phyloP scores from a whole-genome alignment of 2,329 filamentous ascomycete genomes.

The Clarireedia hainanense region DNA sequence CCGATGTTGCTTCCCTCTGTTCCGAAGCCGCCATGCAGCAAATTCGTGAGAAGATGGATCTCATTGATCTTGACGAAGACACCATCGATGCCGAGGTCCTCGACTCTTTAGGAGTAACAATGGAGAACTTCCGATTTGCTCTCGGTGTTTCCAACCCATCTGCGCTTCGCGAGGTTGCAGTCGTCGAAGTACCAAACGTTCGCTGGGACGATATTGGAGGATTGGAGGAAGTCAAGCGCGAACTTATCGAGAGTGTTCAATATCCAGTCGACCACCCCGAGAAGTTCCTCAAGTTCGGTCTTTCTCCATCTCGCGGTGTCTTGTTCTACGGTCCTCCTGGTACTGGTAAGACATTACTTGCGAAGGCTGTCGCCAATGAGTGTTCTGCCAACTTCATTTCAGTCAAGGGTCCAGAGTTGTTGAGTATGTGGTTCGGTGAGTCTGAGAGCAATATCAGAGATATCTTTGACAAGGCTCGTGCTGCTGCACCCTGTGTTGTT shows the following conservation, averaged over 20 bases:
- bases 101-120: conserved; percentile 95
- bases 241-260: conserved; percentile 97
- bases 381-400: conserved; percentile 99
- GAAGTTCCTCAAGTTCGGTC: conserved; percentile 99
- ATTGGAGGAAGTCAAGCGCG: conserved; percentile 96
- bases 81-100: conserved; percentile 98
- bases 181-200: conserved; percentile 98
- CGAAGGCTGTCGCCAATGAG: conserved; percentile 98
- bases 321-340: conserved; percentile 97
- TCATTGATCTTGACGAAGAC: conserved; percentile 97
- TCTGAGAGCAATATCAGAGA: conserved; percentile 99
- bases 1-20: conserved; percentile 95
- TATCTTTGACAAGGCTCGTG: conserved; percentile 99
- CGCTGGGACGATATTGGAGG: conserved; percentile 99
- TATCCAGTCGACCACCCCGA: conserved; percentile 99
- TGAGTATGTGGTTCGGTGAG: conserved; percentile 99
- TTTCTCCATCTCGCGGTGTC: conserved; percentile 95
- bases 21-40: conserved; percentile 99
- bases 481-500: conserved; percentile 94
- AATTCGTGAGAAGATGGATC: conserved; percentile 99
- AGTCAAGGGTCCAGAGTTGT: conserved; percentile 93
- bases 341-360: conserved; percentile 99
- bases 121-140: conserved; percentile 99
- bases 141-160: conserved; percentile 98
- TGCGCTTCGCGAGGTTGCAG: conserved; percentile 94